Evolutionary conservation across 208 protist genomes (phyloP), one percentile per base, ranked within the genome.

Genomic region (Angomonas ambiguus): DNA sequence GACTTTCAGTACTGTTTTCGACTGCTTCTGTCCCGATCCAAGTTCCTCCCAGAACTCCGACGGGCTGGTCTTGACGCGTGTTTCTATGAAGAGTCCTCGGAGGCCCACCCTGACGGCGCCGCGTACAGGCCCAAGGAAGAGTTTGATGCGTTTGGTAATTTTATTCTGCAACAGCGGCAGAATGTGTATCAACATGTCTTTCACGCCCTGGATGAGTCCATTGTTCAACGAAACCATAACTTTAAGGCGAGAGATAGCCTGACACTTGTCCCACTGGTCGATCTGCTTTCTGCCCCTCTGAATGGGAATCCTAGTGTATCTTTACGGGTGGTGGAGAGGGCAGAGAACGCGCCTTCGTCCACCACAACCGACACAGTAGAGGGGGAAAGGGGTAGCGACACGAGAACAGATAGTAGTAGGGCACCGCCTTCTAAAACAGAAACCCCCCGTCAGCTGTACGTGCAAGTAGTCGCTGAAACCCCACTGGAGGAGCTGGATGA

Each of bases 1-100:
- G 77, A 87, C 61, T 10, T 88, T 16, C 28, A 56, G 58, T 92
- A 82, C 82, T 82, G 82, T 0, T 59, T 88, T 27, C 85, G 85
- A n/a, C 34, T 81, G 35, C 71, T 88, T 22, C 63, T 92, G 24
- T 86, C 82, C 0, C 81, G 85, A 25, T 76, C 87, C 45, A 75
- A 69, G 10, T 11, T 78, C 45, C 57, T 88, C 49, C 80, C 79
- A 10, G 22, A 64, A 11, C 51, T 83, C 8, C 71, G 81, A 2
- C 24, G 30, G 0, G 59, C 71, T 10, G 2, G n/a, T 2, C 27
- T 32, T 6, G 16, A n/a, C 20, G 51, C 18, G n/a, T 49, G 41
- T 31, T 25, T 25, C 13, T 45, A 38, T 41, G n/a, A 67, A 22
- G 34, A 69, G 27, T 49, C 53, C 0, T 33, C 51, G 8, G 28